These are phyloP conservation scores for Vaccinium darrowii DNA, from an alignment of 148 eudicot genomes.

Conservation along the genomic window DNA sequence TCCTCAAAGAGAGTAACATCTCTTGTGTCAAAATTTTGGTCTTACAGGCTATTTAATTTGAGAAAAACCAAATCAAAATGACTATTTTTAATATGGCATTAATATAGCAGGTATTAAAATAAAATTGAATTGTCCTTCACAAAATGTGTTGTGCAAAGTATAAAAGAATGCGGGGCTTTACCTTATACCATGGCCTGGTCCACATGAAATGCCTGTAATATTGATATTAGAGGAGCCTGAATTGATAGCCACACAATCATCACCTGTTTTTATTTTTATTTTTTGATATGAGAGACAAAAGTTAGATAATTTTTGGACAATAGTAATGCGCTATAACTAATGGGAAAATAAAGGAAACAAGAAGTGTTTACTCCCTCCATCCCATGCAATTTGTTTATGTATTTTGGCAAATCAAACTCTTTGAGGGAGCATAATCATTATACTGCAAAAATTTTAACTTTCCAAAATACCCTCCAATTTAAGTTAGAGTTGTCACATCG, in stretches of 20 bases:
- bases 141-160: not conserved
- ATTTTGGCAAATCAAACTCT: not conserved
- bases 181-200: conserved; percentile 72
- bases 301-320: not conserved
- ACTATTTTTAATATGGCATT: too few relatives aligned
- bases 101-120: too few relatives aligned
- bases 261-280: conserved; percentile 31
- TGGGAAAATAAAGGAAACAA: not conserved
- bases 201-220: conserved; percentile 42
- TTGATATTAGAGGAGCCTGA: conserved; percentile 33
- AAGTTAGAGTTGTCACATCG: not conserved
- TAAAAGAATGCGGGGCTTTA: conserved; percentile 4
- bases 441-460: not conserved
- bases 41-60: too few relatives aligned
- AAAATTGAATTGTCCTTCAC: too few relatives aligned
- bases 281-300: not conserved
- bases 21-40: too few relatives aligned
- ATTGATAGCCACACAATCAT: conserved; percentile 59
- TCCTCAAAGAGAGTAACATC: too few relatives aligned
- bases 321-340: too few relatives aligned
- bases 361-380: not conserved
- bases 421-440: not conserved
- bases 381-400: not conserved
- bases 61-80: too few relatives aligned
- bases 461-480: not conserved